Conservation (phyloP, 1,284 basidiomycete genomes). For the Singerocomus inundabilis region DNA sequence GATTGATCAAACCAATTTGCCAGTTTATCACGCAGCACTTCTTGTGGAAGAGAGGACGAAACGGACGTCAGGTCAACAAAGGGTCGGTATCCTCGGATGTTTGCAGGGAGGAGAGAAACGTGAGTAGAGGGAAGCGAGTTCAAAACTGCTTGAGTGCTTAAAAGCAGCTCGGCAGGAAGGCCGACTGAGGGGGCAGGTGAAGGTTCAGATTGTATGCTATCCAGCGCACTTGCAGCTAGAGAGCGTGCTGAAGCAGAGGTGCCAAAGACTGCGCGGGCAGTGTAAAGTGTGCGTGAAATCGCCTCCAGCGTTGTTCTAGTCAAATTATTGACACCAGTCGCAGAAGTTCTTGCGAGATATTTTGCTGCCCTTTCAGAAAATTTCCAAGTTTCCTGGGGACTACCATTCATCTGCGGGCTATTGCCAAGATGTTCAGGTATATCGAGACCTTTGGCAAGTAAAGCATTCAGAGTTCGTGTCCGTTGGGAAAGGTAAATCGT, state of each 20-base stretch:
- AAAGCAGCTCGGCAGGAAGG: slow-evolving; percentile 53
- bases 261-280: slow-evolving; percentile 54
- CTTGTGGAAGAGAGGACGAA: slow-evolving; percentile 46
- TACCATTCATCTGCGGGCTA: slow-evolving; percentile 34
- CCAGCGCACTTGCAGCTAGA: slow-evolving; percentile 54
- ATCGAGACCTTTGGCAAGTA: slow-evolving; percentile 41
- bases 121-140: slow-evolving; percentile 67
- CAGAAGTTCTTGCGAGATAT: slow-evolving; percentile 8
- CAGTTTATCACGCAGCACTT: slow-evolving; percentile 46
- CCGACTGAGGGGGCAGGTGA: slow-evolving; percentile 19
- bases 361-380: slow-evolving; percentile 17
- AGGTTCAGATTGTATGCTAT: slow-evolving; percentile 56
- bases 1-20: slow-evolving; percentile 61
- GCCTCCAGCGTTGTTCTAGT: slow-evolving; percentile 51
- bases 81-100: slow-evolving; percentile 67
- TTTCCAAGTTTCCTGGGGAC: slow-evolving; percentile 26
- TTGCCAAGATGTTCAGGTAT: slow-evolving; percentile 11
- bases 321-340: slow-evolving; percentile 43
- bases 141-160: slow-evolving; percentile 63
- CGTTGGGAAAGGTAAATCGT: slow-evolving; percentile 71
- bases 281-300: slow-evolving; percentile 54
- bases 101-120: slow-evolving; percentile 61
- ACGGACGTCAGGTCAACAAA: slow-evolving; percentile 65
- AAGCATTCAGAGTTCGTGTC: slow-evolving; percentile 56
- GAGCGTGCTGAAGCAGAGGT: slow-evolving; percentile 36